Conservation (phyloP, 2,329 filamentous ascomycete species). For the Epichloe gansuensis region DNA sequence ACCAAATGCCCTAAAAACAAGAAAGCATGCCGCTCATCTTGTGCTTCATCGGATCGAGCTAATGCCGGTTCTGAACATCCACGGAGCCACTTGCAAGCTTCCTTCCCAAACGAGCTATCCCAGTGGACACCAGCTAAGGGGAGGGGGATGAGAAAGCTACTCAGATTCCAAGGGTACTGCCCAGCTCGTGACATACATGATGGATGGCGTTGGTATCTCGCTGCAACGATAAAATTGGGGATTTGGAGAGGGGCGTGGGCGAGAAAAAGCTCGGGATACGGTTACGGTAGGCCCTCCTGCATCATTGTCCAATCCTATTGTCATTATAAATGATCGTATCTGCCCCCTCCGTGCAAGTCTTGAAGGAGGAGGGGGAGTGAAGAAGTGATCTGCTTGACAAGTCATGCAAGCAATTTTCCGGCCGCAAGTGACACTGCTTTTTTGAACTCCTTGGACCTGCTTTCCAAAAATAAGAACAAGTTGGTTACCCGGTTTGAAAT, state of each 20-base stretch:
- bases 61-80: background rate
- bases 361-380: background rate
- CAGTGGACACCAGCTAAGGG: background rate
- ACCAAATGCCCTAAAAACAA: background rate
- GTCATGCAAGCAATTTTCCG: background rate
- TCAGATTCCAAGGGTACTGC: background rate
- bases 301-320: background rate
- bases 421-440: background rate
- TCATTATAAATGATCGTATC: background rate
- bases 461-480: too few species aligned
- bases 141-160: background rate
- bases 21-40: background rate
- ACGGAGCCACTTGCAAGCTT: background rate
- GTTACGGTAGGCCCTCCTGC: background rate
- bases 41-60: background rate
- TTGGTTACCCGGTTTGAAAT: background rate
- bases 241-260: background rate
- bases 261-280: background rate
- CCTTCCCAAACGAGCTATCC: background rate
- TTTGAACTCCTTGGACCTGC: too few species aligned
- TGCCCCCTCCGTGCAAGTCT: background rate
- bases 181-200: background rate
- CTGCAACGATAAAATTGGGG: background rate
- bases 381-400: background rate
- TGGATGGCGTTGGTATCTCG: background rate